Base-by-base conservation (phyloP, 805 yeast species). In the Candida yuanshanica region DNA sequence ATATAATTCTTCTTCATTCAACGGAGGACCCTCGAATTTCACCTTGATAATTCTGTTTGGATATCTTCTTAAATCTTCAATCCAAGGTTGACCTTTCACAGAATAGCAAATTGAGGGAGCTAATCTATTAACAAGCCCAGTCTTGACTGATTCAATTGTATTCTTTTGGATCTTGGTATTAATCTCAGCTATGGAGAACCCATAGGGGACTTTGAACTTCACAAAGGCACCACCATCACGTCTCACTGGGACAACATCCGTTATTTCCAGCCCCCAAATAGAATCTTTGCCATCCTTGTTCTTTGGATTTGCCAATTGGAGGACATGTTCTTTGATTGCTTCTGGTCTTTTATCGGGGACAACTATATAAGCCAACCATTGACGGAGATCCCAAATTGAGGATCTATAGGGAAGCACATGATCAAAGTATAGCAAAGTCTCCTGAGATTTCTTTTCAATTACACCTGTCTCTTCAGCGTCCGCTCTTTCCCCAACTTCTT, bases 151-250 rank as follows among this genome's bases (percentile, higher is more conserved):
- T 49, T 55, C 46, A 33, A 63, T 50, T 4, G 77, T 64, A 46
- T 79, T 79, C 37, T 60, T 52, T 39, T 69, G 74, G 21, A 87
- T 68, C 46, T 63, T 60, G 3, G 69, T 55, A 43, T 81, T 79
- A 37, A 83, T 70, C 18, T 75, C 80, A 32, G 74, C 70, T 5
- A 73, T 63, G 5, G 73, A 63, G 41, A 60, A 60, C 3, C 63
- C 70, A 6, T 66, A 69, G 0, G 90, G 86, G 22, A 85, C 75
- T 23, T 66, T 61, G 52, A 83, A 83, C 49, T 82, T 83, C 27
- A 87, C 93, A 70, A 91, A 90, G 2, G 88, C 96, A 35, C 98
- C 98, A 39, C 97, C 96, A 56, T 93, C 99, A 45, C 95, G 70
- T 42, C 68, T 70, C 41, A 90, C 74, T 0, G 93, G 83, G 24